Evolutionary conservation across 139 green algal genomes (phyloP).

Genomic region (Chlamydomonas sp.): DNA sequence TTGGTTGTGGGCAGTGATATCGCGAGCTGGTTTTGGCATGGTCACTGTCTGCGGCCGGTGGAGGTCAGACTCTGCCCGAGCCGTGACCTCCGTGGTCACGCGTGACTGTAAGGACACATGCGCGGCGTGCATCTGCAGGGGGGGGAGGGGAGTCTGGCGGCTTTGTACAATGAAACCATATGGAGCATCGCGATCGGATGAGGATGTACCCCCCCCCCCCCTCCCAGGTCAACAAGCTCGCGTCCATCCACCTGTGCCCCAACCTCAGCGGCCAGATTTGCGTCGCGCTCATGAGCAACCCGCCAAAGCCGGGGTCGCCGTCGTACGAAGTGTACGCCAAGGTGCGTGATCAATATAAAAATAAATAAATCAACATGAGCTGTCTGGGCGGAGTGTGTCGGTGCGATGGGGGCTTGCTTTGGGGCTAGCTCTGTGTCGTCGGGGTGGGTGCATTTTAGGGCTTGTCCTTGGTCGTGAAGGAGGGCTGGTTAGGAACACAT

Average conservation of each 20-base stretch:
- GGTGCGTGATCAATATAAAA: conserved; percentile 34
- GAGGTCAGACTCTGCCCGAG: too few relatives aligned
- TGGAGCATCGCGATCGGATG: too few relatives aligned
- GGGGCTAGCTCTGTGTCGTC: not conserved
- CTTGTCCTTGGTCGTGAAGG: too few relatives aligned
- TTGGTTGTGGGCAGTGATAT: too few relatives aligned
- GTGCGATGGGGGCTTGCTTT: not conserved
- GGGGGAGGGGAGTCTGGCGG: conserved; percentile 81
- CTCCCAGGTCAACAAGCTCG: conserved; percentile 88
- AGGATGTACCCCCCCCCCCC: too few relatives aligned
- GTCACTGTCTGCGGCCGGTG: too few relatives aligned
- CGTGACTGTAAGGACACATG: too few relatives aligned
- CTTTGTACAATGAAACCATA: conserved; percentile 86
- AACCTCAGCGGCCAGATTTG: conserved; percentile 84
- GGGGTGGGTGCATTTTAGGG: too few relatives aligned
- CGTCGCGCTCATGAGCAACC: conserved; percentile 84
- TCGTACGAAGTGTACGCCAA: conserved; percentile 67
- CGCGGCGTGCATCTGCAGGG: conserved; percentile 23
- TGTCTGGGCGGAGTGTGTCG: too few relatives aligned
- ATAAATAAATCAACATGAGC: not conserved
- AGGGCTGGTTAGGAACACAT: too few relatives aligned
- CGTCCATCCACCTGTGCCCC: conserved; percentile 86
- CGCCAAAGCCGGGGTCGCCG: conserved; percentile 70
- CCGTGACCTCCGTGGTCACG: too few relatives aligned
- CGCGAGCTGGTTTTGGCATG: too few relatives aligned